Evolutionary conservation across 805 yeast species (phyloP).

Genomic region (Wickerhamiella nectarea): DNA sequence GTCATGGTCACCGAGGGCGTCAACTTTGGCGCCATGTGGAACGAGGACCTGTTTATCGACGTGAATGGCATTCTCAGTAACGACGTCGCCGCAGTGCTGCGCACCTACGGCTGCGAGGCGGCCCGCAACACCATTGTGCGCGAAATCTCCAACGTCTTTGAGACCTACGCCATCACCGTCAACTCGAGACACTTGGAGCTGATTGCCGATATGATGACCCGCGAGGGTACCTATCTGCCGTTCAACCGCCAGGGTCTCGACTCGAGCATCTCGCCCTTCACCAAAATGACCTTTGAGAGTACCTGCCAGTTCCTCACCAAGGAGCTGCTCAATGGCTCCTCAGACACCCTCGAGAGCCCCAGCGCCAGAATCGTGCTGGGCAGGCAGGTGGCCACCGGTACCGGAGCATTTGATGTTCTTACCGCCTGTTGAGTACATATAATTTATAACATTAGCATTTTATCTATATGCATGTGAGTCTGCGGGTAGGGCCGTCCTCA

Average conservation of each 20-base stretch:
- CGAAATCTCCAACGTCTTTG: slow-evolving; percentile 91
- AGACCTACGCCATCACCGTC: slow-evolving; percentile 89
- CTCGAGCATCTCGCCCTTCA: slow-evolving; percentile 83
- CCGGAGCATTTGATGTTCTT: slow-evolving; percentile 81
- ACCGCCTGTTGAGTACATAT: slow-evolving; percentile 9
- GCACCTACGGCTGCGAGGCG: slow-evolving; percentile 95
- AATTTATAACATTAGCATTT: neutral
- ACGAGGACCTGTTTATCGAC: slow-evolving; percentile 81
- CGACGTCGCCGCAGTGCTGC: slow-evolving; percentile 81
- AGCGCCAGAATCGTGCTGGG: slow-evolving; percentile 90
- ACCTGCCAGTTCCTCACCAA: slow-evolving; percentile 94
- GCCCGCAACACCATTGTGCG: slow-evolving; percentile 95
- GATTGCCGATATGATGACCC: slow-evolving; percentile 97
- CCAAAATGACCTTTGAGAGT: slow-evolving; percentile 98
- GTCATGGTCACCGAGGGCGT: slow-evolving; percentile 93
- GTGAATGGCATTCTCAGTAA: slow-evolving; percentile 83
- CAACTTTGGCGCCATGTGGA: slow-evolving; percentile 96
- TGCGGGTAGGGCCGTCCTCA: no score
- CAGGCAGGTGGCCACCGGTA: slow-evolving; percentile 80
- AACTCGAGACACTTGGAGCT: slow-evolving; percentile 88
- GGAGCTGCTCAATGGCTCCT: slow-evolving; percentile 85
- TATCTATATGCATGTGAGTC: neutral
- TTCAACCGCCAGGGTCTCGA: slow-evolving; percentile 98
- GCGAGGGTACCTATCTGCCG: slow-evolving; percentile 94
- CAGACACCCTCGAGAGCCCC: slow-evolving; percentile 80